Percentiles rank a stretch among this genome's conserved stretches.
These are phyloP conservation scores for Entomortierella chlamydospora DNA, from an alignment of 192 early-diverging fungal genomes.

Conservation along the genomic window DNA sequence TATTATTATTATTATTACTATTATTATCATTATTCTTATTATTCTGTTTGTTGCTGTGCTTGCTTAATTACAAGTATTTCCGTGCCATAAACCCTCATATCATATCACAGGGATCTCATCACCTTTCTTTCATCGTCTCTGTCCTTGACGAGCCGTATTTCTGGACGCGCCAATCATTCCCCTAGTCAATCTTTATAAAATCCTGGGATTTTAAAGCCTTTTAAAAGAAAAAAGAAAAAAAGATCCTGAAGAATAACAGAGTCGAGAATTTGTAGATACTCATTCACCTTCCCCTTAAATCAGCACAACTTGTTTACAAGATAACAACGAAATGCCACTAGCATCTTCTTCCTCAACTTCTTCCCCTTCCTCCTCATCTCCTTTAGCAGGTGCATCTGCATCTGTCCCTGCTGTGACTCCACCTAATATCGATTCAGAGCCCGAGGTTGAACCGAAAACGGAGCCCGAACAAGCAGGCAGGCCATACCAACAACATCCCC, in stretches of 20 bases:
- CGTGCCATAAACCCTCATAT: not conserved
- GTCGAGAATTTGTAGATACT: no score
- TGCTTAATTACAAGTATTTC: not conserved
- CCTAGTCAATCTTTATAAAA: no score
- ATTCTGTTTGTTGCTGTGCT: not conserved
- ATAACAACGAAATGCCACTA: not conserved
- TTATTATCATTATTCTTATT: not conserved
- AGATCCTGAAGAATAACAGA: no score
- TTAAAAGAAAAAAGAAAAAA: no score
- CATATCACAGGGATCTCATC: not conserved
- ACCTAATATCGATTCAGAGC: not conserved
- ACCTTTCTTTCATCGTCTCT: not conserved
- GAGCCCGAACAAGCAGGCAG: constrained; percentile 1
- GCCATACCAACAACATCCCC: no score
- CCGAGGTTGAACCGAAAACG: not conserved
- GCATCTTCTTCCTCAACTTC: constrained; percentile 3
- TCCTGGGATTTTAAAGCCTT: no score
- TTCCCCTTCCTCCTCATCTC: constrained; percentile 2
- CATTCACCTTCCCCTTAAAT: not conserved
- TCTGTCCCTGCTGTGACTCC: not conserved
- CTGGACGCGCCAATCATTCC: not conserved
- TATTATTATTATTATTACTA: not conserved
- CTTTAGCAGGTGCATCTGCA: not conserved
- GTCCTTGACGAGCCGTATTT: not conserved
- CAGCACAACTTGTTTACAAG: not conserved